Conservation (phyloP, 148 eudicot species). For the Polygonum maritimum region DNA sequence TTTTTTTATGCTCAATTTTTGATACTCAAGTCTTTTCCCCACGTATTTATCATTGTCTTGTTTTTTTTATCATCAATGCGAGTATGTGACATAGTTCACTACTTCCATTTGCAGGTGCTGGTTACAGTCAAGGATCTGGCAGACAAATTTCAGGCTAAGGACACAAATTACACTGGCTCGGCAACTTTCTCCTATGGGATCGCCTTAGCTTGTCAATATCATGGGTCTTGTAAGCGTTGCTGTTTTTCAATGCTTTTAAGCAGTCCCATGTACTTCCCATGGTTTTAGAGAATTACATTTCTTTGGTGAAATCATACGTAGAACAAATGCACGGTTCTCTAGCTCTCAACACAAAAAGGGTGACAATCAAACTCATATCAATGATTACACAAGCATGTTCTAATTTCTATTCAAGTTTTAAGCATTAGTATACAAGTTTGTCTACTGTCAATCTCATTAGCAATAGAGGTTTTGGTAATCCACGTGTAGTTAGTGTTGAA, state of each 20-base stretch:
- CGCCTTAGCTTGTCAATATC: background rate
- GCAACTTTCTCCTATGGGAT: slow-evolving; percentile 70
- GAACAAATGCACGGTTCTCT: background rate
- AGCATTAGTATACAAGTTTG: no score
- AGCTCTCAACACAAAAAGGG: background rate
- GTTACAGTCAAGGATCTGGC: slow-evolving; percentile 96
- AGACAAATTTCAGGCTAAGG: slow-evolving; percentile 89
- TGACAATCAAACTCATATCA: no score
- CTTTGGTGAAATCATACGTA: no score
- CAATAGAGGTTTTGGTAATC: no score
- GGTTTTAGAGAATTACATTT: background rate
- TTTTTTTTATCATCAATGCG: background rate
- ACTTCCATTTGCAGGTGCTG: slow-evolving; percentile 56
- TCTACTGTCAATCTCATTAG: no score
- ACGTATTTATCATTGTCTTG: no score
- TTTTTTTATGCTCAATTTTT: background rate
- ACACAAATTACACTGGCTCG: slow-evolving; percentile 49
- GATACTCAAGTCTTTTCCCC: no score
- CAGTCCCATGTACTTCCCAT: background rate
- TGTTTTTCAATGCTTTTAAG: background rate
- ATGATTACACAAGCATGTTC: no score
- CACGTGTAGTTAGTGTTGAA: no score
- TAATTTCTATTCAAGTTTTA: no score
- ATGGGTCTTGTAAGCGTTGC: background rate
- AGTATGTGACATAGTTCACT: background rate